Base-by-base conservation (phyloP, 176 grass and related monocot genomes). In the Panicum miliaceum region DNA sequence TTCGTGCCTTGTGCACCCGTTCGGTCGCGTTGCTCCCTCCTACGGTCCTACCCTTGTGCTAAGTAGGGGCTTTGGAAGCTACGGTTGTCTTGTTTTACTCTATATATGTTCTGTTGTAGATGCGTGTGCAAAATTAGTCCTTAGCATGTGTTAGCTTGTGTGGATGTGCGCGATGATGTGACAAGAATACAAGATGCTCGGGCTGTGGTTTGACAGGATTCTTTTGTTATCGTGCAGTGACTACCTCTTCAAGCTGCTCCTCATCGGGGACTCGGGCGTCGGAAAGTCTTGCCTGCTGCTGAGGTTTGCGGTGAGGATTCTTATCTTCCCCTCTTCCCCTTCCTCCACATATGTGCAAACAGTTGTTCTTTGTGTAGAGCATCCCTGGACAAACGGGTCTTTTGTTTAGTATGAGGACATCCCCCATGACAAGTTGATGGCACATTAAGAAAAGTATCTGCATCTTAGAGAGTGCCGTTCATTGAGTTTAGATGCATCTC, bases 261-360 rank as follows among this genome's bases (percentile, higher is more conserved):
- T 94, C 71, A 94, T 94, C 69, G 92, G 92, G 35, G 89, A 94
- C 82, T 94, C 92, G 0, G 92, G 92, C 5, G 92, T 94, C 14
- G 92, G 92, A 4, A 94, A 94, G 86, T 94, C 92, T 72, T 94
- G 92, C 84, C 92, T 94, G 83, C 77, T 94, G 47, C 81, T 94
- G 43, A 94, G 92, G 74, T 94, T 94, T 89, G 92, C 92, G 86
- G 92, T 94, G 71, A 93, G 92, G 42, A 78, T 73, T 79, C 37
- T 25, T 82, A 50, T 42, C 32, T 73, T 9, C 13, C 22, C 23
- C 0, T 58, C n/a, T 23, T 10, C 26, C 23, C 27, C 36, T 45
- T 3, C 6, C 11, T 12, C 58, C 26, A 50, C 12, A 7, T 15
- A 70, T 76, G 80, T 43, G 22, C 22, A 61, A 35, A 42, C 12